phyloP scores from a whole-genome alignment of 192 early-diverging fungal species.

The Piromyces finnis region DNA sequence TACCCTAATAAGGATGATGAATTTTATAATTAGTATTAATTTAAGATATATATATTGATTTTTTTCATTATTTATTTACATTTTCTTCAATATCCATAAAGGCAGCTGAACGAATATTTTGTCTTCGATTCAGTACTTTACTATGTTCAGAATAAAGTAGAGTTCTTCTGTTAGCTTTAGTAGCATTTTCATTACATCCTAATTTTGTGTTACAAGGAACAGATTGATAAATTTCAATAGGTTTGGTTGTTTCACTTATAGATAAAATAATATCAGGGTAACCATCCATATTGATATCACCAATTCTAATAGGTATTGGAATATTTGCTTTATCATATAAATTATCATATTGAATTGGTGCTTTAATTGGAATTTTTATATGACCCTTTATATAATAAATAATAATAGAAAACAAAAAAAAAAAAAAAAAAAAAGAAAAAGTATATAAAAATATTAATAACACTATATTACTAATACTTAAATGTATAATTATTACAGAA shows the following conservation, averaged over 20 bases:
- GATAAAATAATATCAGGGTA: constrained; percentile 74
- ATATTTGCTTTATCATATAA: neutral
- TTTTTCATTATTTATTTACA: too few relatives aligned
- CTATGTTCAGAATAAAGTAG: constrained; percentile 52
- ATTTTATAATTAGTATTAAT: too few relatives aligned
- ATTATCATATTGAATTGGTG: neutral
- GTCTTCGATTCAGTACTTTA: constrained; percentile 24
- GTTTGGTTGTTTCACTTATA: constrained; percentile 18
- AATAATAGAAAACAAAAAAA: too few relatives aligned
- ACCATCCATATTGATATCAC: constrained; percentile 80
- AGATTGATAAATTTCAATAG: constrained; percentile 40
- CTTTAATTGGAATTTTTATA: neutral
- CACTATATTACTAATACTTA: too few relatives aligned
- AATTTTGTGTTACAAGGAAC: constrained; percentile 24
- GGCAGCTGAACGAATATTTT: constrained; percentile 35
- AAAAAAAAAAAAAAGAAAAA: too few relatives aligned
- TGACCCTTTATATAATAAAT: neutral
- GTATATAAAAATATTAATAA: neutral
- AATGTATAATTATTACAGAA: too few relatives aligned
- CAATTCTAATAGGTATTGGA: constrained; percentile 12
- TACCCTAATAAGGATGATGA: constrained; percentile 52
- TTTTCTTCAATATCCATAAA: constrained; percentile 86
- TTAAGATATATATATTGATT: too few relatives aligned
- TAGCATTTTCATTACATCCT: constrained; percentile 21
- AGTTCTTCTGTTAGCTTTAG: constrained; percentile 25